These are phyloP conservation scores for Cucurbitaria berberidis DNA, from an alignment of 2,329 filamentous ascomycete species.

Conservation along the genomic window DNA sequence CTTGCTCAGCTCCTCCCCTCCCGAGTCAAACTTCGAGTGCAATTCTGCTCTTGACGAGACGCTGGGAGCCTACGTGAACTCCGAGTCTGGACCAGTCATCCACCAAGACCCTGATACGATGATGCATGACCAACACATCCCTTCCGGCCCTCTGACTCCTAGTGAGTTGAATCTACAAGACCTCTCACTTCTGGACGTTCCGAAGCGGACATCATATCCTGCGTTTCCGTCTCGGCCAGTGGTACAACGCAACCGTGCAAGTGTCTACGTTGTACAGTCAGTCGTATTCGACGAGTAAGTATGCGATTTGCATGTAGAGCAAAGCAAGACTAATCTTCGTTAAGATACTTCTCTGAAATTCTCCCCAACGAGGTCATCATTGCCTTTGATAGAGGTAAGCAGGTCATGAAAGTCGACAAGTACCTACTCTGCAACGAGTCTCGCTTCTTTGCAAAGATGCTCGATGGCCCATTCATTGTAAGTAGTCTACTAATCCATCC, in stretches of 20 bases:
- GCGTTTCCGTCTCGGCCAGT: background rate
- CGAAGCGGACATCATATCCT: background rate
- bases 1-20: background rate
- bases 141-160: constrained; percentile 7
- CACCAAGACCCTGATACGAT: constrained; percentile 5
- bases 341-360: constrained; percentile 15
- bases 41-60: background rate
- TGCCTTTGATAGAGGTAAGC: constrained; percentile 22
- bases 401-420: constrained; percentile 20
- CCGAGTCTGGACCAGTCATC: constrained; percentile 1
- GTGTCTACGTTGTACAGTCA: constrained; percentile 6
- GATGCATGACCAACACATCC: background rate
- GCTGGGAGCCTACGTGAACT: background rate
- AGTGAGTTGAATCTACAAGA: constrained; percentile 19
- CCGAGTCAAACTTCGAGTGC: background rate
- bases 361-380: constrained; percentile 21
- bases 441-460: constrained; percentile 18
- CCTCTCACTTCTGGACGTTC: constrained; percentile 16
- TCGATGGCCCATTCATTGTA: constrained; percentile 18
- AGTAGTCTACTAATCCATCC: background rate
- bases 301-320: background rate
- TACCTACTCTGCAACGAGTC: constrained; percentile 22
- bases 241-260: constrained; percentile 7
- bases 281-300: constrained; percentile 14
- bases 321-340: background rate